Evolutionary conservation across 2,329 filamentous ascomycete species (phyloP).

Genomic region (Fusarium ambrosium): DNA sequence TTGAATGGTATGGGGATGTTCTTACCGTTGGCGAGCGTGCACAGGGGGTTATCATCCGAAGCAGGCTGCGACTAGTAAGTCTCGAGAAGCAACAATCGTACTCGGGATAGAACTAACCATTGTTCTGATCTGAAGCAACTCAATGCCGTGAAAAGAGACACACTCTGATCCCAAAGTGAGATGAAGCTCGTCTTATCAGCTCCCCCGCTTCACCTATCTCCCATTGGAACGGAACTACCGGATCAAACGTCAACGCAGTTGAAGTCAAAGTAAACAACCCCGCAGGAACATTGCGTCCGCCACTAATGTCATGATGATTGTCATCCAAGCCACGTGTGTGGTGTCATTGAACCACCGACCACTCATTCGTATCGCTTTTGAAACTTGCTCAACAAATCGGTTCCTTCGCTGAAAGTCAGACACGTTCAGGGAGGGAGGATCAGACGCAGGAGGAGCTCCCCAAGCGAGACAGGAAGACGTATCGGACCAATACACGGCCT

Average conservation of each 20-base stretch:
- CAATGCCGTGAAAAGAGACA: neutral
- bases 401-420: neutral
- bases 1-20: neutral
- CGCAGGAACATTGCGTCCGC: conserved; percentile 10
- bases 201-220: neutral
- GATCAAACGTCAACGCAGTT: neutral
- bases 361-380: neutral
- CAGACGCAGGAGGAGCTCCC: neutral
- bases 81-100: accelerated
- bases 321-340: conserved; percentile 3
- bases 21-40: conserved; percentile 34
- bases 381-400: neutral
- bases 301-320: conserved; percentile 29
- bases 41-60: conserved; percentile 7
- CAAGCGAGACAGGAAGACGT: neutral
- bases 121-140: neutral
- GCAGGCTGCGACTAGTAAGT: neutral
- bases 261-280: conserved; percentile 11
- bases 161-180: neutral
- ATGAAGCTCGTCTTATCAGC: neutral
- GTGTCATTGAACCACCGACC: neutral
- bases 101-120: neutral
- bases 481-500: conserved; percentile 3
- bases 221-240: conserved; percentile 4
- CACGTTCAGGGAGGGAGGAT: neutral